Evolutionary conservation across 306 rosid genomes (phyloP).

Genomic region (Luffa aegyptiaca): DNA sequence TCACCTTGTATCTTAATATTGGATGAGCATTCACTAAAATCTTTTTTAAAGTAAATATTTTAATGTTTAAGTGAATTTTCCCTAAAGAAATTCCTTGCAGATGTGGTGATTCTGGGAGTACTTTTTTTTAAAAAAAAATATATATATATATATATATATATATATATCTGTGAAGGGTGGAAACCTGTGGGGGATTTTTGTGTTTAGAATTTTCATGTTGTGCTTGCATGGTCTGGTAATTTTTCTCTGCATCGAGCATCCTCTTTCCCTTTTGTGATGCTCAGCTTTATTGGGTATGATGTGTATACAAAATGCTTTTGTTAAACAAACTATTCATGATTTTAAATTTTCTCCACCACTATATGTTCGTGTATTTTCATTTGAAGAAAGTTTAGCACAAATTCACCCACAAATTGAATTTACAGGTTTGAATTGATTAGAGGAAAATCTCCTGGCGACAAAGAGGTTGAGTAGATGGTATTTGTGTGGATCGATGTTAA

Average conservation of each 20-base stretch:
- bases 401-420: too few species aligned
- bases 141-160: too few species aligned
- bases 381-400: too few species aligned
- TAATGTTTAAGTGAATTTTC: too few species aligned
- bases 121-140: neutral
- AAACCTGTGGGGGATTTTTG: neutral
- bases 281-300: neutral
- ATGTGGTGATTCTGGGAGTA: neutral
- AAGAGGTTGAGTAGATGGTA: too few species aligned
- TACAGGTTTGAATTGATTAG: too few species aligned
- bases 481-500: too few species aligned
- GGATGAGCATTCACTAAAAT: neutral
- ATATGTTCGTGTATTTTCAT: too few species aligned
- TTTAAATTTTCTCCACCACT: neutral
- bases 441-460: too few species aligned
- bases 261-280: too few species aligned
- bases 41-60: too few species aligned
- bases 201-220: neutral
- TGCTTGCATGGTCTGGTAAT: neutral
- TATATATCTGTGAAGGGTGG: too few species aligned
- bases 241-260: neutral
- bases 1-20: neutral
- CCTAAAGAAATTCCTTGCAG: neutral
- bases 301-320: neutral
- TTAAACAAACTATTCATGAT: constrained; percentile 3